Base-by-base conservation (phyloP, 2,329 filamentous ascomycete species). In the Bipolaris sorokiniana region DNA sequence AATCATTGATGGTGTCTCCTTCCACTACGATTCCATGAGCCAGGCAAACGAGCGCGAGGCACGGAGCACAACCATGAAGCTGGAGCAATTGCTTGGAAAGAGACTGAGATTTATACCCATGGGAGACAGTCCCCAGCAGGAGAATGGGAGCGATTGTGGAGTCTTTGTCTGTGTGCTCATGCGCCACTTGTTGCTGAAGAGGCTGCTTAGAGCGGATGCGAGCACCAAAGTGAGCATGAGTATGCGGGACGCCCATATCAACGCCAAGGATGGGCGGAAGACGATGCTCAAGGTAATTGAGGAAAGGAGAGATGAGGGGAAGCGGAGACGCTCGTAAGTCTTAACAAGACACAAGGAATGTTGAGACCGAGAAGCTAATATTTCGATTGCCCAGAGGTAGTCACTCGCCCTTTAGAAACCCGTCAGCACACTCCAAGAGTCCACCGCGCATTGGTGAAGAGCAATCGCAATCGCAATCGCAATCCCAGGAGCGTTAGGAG, bases 131-230 rank as follows among this genome's bases (percentile, higher is more conserved):
- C 95, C 95, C 0, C 90, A 96, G 69, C 95, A 99, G 76, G 89
- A 93, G 66, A 98, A 98, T 66, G 88, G 90, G 23, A 94, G 86
- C 72, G 95, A 99, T 77, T 99, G 95, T 68, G 95, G 95, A 16
- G 91, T 99, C 0, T 98, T 93, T 75, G 95, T 99, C 3, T 98
- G 95, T 76, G 85, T 98, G 64, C 84, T 94, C 61, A 99, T 99
- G 93, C 88, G 92, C 47, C 90, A 97, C 78, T 80, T 99, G n/a
- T 83, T 99, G 16, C 82, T 97, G 48, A 93, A 92, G 77, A 83
- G 91, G 55, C 82, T 99, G 22, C 80, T 99, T 56, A 86, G 84
- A 64, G 92, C 91, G 7, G 90, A 92, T 71, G 88, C 90, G 2
- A 86, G 86, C 61, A 88, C 94, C 75, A 97, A 96, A 79, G 90